A percentile compares a stretch with the other conserved stretches of the same genome.
Evolutionary conservation across 148 eudicot genomes (phyloP).

Genomic region (Suaeda aralocaspica): DNA sequence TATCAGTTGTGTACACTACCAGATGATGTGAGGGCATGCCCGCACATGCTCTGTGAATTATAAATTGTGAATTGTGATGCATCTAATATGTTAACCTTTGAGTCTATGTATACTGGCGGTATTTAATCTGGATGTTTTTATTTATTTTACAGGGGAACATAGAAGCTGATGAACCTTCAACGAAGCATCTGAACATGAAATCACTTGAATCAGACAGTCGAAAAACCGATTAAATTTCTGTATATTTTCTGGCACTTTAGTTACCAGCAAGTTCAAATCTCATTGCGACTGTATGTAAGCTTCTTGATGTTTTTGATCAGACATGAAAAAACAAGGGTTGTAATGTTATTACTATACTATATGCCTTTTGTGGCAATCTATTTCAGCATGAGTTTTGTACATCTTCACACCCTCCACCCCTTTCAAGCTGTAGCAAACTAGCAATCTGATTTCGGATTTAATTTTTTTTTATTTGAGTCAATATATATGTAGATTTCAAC

Average conservation of each 20-base stretch:
- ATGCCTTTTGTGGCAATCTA: background rate
- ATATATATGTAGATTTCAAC: no score
- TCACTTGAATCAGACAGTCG: slow-evolving; percentile 8
- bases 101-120: background rate
- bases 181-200: slow-evolving; percentile 8
- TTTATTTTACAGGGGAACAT: slow-evolving; percentile 25
- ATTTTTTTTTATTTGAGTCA: no score
- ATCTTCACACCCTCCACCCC: background rate
- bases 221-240: slow-evolving; percentile 20
- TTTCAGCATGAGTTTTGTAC: background rate
- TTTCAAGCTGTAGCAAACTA: no score
- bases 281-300: slow-evolving; percentile 14
- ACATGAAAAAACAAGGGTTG: background rate
- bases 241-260: background rate
- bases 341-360: background rate
- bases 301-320: slow-evolving; percentile 14
- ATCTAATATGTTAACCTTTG: background rate
- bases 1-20: no score
- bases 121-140: background rate
- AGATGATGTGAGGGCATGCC: no score
- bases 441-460: no score
- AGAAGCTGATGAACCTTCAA: slow-evolving; percentile 24
- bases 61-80: background rate
- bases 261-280: slow-evolving; percentile 5
- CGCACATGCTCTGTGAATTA: no score